A percentile compares a stretch with the other conserved stretches of the same genome.
phyloP scores from a whole-genome alignment of 257 asterid genomes.

The Nicotiana sylvestris region DNA sequence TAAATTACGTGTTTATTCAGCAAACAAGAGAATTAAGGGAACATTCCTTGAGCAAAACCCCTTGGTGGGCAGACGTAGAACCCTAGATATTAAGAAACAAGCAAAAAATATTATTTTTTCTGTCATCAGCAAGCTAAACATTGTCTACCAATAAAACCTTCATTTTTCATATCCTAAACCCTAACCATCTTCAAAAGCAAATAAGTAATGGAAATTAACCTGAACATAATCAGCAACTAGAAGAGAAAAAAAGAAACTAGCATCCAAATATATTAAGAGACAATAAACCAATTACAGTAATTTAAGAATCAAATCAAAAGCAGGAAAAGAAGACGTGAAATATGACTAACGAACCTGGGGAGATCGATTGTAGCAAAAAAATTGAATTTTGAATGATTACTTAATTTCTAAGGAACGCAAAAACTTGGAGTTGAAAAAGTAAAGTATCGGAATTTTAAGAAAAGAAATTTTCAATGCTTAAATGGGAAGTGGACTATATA shows the following conservation, averaged over 20 bases:
- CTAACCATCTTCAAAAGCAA: constrained; percentile 8
- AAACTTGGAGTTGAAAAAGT: constrained; percentile 25
- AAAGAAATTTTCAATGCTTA: neutral
- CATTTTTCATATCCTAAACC: neutral
- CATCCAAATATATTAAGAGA: constrained; percentile 22
- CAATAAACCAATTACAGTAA: neutral
- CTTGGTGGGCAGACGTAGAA: constrained; percentile 5
- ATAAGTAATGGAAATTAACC: constrained; percentile 34
- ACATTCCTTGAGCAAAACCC: constrained; percentile 7
- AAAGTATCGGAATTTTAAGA: constrained; percentile 4
- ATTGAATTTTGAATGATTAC: constrained; percentile 24
- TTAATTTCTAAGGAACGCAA: constrained; percentile 37
- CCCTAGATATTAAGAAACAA: constrained; percentile 4
- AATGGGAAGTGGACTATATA: neutral
- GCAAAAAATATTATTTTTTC: neutral
- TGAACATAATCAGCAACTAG: constrained; percentile 39
- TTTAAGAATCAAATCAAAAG: constrained; percentile 5
- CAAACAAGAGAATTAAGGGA: neutral
- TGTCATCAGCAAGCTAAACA: neutral
- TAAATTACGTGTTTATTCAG: neutral
- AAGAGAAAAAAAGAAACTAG: constrained; percentile 36
- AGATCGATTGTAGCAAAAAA: constrained; percentile 33
- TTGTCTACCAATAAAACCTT: neutral
- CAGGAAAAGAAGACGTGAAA: neutral
- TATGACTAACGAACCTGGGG: constrained; percentile 41